phyloP scores from a whole-genome alignment of 2,329 filamentous ascomycete species.

The Gnomoniopsis smithogilvyi region DNA sequence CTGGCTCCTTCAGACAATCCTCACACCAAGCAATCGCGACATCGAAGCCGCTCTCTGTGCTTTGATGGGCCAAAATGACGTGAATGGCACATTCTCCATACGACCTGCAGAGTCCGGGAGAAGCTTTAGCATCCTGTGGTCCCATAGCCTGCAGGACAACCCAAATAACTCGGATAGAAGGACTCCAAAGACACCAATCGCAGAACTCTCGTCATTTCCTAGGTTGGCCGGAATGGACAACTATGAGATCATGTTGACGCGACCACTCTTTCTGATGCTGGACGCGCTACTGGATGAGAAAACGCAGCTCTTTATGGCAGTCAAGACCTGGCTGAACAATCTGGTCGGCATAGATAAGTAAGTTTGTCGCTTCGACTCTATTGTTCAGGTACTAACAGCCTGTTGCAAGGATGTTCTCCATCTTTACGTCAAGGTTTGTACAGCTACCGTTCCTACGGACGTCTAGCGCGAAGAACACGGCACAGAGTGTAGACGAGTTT shows the following conservation, averaged over 20 bases:
- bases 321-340: conserved; percentile 76
- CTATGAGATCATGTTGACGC: conserved; percentile 71
- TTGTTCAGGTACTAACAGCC: conserved; percentile 20
- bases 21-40: conserved; percentile 65
- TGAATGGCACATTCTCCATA: conserved; percentile 42
- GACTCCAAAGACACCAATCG: conserved; percentile 41
- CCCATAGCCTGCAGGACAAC: conserved; percentile 68
- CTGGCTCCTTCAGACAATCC: conserved; percentile 77
- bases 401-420: conserved; percentile 51
- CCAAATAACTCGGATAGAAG: conserved; percentile 44
- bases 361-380: conserved; percentile 20
- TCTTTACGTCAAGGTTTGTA: conserved; percentile 58
- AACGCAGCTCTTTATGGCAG: conserved; percentile 71
- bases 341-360: conserved; percentile 63
- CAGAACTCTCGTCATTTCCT: conserved; percentile 31
- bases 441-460: conserved; percentile 50
- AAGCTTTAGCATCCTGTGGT: conserved; percentile 76
- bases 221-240: conserved; percentile 56
- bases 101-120: conserved; percentile 59
- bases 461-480: conserved; percentile 22
- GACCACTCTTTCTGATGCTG: conserved; percentile 77
- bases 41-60: conserved; percentile 76
- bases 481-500: conserved; percentile 33
- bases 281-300: conserved; percentile 73
- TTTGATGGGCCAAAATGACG: conserved; percentile 59